These are phyloP conservation scores for Ichthyophthirius multifiliis DNA, from an alignment of 169 alveolate species.

Conservation along the genomic window DNA sequence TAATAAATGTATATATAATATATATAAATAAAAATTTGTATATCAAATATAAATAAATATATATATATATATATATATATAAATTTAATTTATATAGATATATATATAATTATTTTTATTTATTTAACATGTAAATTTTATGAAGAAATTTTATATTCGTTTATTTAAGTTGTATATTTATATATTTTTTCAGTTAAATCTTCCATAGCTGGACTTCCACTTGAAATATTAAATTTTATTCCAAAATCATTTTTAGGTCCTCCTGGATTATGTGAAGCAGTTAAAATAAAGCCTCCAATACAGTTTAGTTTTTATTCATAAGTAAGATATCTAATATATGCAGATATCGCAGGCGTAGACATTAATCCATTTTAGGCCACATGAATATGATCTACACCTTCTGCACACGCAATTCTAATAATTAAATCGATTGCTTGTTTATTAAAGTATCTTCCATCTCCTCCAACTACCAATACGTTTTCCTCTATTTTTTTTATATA, in stretches of 20 bases:
- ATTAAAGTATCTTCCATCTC: constrained; percentile 90
- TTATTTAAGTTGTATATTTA: constrained; percentile 62
- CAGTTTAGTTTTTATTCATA: constrained; percentile 74
- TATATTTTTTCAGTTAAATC: constrained; percentile 77
- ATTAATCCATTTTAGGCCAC: constrained; percentile 89
- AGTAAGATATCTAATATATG: constrained; percentile 82
- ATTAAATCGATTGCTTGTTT: constrained; percentile 75
- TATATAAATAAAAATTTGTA: too few species aligned
- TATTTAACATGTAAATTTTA: too few species aligned
- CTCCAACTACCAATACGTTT: constrained; percentile 84
- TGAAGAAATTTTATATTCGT: constrained; percentile 45
- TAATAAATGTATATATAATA: constrained; percentile 74
- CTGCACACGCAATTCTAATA: constrained; percentile 86
- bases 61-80: too few species aligned
- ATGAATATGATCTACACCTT: constrained; percentile 74
- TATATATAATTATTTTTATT: too few species aligned
- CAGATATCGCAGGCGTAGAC: constrained; percentile 94
- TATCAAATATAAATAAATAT: too few species aligned
- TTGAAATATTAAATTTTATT: constrained; percentile 89
- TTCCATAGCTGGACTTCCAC: constrained; percentile 94
- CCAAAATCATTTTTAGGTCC: constrained; percentile 95
- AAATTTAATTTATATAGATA: too few species aligned
- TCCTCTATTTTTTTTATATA: background rate
- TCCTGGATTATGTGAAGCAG: constrained; percentile 97
- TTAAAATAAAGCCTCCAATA: constrained; percentile 91